phyloP scores from a whole-genome alignment of 2,329 filamentous ascomycete genomes.

The Reticulascus tulasneorum region DNA sequence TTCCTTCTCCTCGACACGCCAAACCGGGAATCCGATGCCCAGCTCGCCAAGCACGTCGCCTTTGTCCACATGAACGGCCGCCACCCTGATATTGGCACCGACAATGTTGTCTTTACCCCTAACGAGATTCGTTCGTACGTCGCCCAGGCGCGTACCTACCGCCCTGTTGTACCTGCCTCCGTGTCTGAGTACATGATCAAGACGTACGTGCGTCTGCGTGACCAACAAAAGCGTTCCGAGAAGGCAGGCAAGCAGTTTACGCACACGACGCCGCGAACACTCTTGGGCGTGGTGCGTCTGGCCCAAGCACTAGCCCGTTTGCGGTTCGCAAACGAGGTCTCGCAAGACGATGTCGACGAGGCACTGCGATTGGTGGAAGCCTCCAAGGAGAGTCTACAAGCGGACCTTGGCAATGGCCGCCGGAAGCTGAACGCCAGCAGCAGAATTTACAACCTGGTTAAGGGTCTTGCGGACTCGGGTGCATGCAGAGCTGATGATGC shows the following conservation, averaged over 20 bases:
- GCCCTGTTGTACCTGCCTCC: slow-evolving; percentile 76
- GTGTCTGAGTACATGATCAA: slow-evolving; percentile 97
- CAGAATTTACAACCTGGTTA: slow-evolving; percentile 93
- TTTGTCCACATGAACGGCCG: slow-evolving; percentile 96
- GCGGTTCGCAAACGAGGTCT: slow-evolving; percentile 79
- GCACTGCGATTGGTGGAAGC: slow-evolving; percentile 87
- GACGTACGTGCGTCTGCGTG: slow-evolving; percentile 91
- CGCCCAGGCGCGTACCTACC: slow-evolving; percentile 83
- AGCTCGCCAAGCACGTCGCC: slow-evolving; percentile 91
- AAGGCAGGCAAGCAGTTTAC: slow-evolving; percentile 88
- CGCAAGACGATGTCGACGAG: slow-evolving; percentile 92
- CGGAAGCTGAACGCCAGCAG: slow-evolving; percentile 76
- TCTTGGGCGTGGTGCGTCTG: slow-evolving; percentile 87
- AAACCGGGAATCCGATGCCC: slow-evolving; percentile 81
- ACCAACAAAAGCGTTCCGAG: slow-evolving; percentile 88
- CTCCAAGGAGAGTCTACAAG: slow-evolving; percentile 84
- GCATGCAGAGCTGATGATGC: slow-evolving; percentile 72
- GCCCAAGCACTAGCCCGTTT: slow-evolving; percentile 91
- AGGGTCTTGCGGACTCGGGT: slow-evolving; percentile 79
- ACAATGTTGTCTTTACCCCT: slow-evolving; percentile 75
- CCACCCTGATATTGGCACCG: slow-evolving; percentile 69
- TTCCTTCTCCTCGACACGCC: slow-evolving; percentile 97
- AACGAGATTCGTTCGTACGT: slow-evolving; percentile 96
- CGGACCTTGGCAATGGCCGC: slow-evolving; percentile 57
- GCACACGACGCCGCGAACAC: slow-evolving; percentile 88